phyloP scores from a whole-genome alignment of 306 rosid species.

The Leucaena leucocephala region DNA sequence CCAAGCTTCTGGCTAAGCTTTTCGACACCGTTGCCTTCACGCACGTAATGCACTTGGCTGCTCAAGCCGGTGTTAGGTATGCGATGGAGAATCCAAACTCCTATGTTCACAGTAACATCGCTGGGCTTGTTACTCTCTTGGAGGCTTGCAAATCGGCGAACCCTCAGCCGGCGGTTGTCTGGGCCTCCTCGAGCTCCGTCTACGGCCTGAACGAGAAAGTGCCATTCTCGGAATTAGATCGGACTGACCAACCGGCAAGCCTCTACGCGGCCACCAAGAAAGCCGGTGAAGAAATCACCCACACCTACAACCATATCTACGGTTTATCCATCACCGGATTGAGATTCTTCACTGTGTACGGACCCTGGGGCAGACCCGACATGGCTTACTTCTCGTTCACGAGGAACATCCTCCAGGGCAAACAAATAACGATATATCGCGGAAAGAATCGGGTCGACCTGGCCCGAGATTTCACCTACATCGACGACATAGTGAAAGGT shows the following conservation, averaged over 20 bases:
- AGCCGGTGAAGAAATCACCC: slow-evolving; percentile 78
- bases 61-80: slow-evolving; percentile 77
- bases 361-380: slow-evolving; percentile 79
- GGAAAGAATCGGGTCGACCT: slow-evolving; percentile 47
- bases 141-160: slow-evolving; percentile 62
- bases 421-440: slow-evolving; percentile 56
- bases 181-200: slow-evolving; percentile 79
- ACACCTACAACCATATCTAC: slow-evolving; percentile 69
- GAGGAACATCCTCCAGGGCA: slow-evolving; percentile 63
- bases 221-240: slow-evolving; percentile 71
- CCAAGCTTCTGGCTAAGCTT: slow-evolving; percentile 52
- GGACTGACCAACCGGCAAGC: slow-evolving; percentile 78
- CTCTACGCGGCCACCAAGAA: slow-evolving; percentile 75
- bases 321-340: slow-evolving; percentile 72
- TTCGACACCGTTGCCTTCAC: slow-evolving; percentile 70
- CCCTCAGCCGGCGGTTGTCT: slow-evolving; percentile 73
- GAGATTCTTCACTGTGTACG: slow-evolving; percentile 75
- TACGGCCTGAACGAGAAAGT: slow-evolving; percentile 73
- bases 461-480: slow-evolving; percentile 78
- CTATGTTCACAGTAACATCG: slow-evolving; percentile 71
- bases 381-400: slow-evolving; percentile 80
- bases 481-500: slow-evolving; percentile 77
- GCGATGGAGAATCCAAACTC: slow-evolving; percentile 72
- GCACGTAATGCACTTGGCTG: slow-evolving; percentile 81
- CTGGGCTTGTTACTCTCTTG: slow-evolving; percentile 67